Evolutionary conservation across 768 basidiomycete species (phyloP).

Genomic region (Hericium erinaceus): DNA sequence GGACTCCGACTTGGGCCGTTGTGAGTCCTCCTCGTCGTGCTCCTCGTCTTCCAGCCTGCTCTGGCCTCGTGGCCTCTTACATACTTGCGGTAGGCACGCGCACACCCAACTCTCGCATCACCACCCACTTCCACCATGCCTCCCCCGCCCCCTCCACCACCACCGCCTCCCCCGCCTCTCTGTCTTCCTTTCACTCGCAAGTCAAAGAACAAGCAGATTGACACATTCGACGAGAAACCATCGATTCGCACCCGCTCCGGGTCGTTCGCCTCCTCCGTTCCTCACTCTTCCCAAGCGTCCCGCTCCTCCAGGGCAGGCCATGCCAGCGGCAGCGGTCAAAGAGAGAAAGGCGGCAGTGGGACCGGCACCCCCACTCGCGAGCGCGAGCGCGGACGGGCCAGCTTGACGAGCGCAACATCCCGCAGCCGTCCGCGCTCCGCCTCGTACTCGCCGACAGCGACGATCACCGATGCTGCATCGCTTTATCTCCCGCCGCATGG

Average conservation of each 20-base stretch:
- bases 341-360: too few relatives aligned
- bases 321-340: too few relatives aligned
- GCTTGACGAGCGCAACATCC: neutral
- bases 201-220: conserved; percentile 10
- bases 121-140: conserved; percentile 4
- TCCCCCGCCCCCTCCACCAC: conserved; percentile 9
- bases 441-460: conserved; percentile 12
- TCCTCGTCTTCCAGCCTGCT: neutral
- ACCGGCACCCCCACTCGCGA: too few relatives aligned
- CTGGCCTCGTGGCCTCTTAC: neutral
- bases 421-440: conserved; percentile 8
- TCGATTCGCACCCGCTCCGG: neutral
- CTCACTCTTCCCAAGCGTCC: conserved; percentile 3
- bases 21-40: too few relatives aligned
- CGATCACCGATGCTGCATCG: conserved; percentile 7
- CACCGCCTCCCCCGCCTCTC: conserved; percentile 9
- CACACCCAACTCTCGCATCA: neutral
- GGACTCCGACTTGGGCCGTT: too few relatives aligned
- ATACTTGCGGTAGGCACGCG: neutral
- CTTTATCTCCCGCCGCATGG: neutral
- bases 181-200: conserved; percentile 13
- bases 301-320: neutral
- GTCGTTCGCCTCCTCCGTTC: neutral
- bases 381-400: too few relatives aligned
- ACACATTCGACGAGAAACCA: conserved; percentile 7